Evolutionary conservation across 345 rosid species (phyloP).

Genomic region (Eucalyptus melliodora): DNA sequence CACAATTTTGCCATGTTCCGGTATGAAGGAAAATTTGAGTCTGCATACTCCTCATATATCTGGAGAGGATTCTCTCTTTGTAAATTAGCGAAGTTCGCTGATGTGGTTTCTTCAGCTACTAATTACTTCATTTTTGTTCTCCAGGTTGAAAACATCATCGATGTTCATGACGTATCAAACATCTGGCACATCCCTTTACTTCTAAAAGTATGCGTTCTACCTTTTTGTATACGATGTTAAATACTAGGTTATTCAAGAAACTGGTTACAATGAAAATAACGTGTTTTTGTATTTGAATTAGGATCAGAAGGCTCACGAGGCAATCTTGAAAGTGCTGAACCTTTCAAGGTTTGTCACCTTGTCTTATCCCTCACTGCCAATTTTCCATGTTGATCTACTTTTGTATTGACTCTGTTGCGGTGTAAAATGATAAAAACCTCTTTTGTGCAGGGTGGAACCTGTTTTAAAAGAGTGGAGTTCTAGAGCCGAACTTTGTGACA

Average conservation of each 20-base stretch:
- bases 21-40: conserved; percentile 14
- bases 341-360: conserved; percentile 45
- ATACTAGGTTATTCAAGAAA: background rate
- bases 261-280: background rate
- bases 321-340: conserved; percentile 64
- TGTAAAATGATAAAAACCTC: background rate
- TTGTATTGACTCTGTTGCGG: background rate
- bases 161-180: conserved; percentile 85
- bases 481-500: conserved; percentile 56
- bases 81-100: background rate
- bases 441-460: conserved; percentile 60
- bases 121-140: background rate
- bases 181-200: conserved; percentile 97
- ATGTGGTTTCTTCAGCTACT: background rate
- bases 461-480: conserved; percentile 59
- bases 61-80: background rate
- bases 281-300: conserved; percentile 9
- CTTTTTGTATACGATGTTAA: background rate
- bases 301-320: conserved; percentile 97
- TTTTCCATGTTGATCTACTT: background rate
- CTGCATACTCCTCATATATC: background rate
- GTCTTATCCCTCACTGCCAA: background rate
- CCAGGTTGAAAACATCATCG: conserved; percentile 67
- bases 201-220: conserved; percentile 40
- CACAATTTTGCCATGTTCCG: conserved; percentile 88